These are phyloP conservation scores for Eruca vesicaria DNA, from an alignment of 441 rosid species.

Conservation along the genomic window DNA sequence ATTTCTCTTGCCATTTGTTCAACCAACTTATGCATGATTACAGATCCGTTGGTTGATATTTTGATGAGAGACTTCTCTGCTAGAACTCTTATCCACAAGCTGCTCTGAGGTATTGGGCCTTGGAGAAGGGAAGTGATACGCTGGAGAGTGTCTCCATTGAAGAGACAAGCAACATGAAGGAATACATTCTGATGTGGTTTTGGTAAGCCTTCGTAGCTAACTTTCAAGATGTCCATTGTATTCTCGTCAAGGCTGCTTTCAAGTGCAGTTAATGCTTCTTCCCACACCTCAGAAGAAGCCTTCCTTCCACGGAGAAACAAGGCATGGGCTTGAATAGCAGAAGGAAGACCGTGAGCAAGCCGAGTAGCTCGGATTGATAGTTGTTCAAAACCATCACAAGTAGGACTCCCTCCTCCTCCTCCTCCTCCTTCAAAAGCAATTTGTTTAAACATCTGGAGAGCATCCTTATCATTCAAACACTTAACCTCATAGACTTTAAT, in stretches of 20 bases:
- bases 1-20: neutral
- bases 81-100: neutral
- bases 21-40: neutral
- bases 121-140: neutral
- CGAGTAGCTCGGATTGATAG: neutral
- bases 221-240: neutral
- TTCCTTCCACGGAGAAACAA: neutral
- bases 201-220: neutral
- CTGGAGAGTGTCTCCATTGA: neutral
- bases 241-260: neutral
- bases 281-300: neutral
- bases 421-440: neutral
- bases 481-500: neutral
- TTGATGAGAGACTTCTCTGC: neutral
- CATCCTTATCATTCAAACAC: neutral
- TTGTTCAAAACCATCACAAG: neutral
- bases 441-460: neutral
- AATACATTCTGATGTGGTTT: neutral
- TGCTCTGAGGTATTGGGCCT: neutral
- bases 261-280: neutral
- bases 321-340: neutral
- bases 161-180: neutral
- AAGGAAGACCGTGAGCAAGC: neutral
- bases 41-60: neutral
- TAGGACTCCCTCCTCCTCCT: neutral